phyloP scores from a whole-genome alignment of 805 yeast genomes.

The Wickerhamiella kurtzmanii region DNA sequence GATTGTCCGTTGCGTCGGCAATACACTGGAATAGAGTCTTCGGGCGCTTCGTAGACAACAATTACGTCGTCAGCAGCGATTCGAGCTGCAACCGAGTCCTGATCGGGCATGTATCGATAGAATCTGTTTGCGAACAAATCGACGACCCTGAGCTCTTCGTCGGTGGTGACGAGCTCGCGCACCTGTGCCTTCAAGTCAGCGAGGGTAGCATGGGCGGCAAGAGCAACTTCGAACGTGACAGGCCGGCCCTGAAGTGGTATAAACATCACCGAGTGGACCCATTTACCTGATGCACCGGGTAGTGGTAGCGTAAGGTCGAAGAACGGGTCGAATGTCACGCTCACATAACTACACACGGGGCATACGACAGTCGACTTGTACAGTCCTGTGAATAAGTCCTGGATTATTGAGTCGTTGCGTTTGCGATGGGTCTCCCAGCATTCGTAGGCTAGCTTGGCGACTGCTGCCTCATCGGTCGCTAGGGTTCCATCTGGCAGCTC shows the following conservation, averaged over 20 bases:
- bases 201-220: conserved; percentile 51
- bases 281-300: conserved; percentile 48
- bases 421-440: conserved; percentile 72
- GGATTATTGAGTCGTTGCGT: conserved; percentile 73
- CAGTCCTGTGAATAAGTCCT: conserved; percentile 78
- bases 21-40: background rate
- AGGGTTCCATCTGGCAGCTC: conserved; percentile 52
- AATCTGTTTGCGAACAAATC: conserved; percentile 58
- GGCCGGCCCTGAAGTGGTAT: conserved; percentile 46
- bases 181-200: conserved; percentile 51
- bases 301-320: conserved; percentile 81
- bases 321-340: conserved; percentile 88
- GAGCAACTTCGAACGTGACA: conserved; percentile 51
- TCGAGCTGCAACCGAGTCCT: conserved; percentile 46
- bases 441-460: conserved; percentile 49
- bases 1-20: background rate
- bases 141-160: conserved; percentile 34
- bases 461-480: conserved; percentile 35
- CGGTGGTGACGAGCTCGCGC: conserved; percentile 30
- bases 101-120: conserved; percentile 53
- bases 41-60: conserved; percentile 41
- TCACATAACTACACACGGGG: conserved; percentile 66
- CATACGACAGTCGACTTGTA: conserved; percentile 84
- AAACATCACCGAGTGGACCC: conserved; percentile 53
- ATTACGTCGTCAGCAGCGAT: conserved; percentile 51